Evolutionary conservation across 75 land plant genomes (phyloP), one percentile per base, ranked within the genome.

Genomic region (Adiantum capillusveneris): DNA sequence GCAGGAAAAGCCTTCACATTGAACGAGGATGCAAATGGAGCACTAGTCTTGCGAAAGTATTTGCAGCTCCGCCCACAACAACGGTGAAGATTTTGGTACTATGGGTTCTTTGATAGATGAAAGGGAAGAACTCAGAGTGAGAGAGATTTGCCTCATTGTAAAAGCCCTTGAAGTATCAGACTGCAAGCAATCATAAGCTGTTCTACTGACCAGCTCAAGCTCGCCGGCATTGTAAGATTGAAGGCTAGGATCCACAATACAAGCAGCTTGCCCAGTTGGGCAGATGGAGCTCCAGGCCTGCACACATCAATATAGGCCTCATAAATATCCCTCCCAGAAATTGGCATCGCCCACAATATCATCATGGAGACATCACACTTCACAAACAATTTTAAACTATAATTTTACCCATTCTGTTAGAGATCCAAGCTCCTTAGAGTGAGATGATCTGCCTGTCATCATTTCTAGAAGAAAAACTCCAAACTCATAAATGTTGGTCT

Each of bases 41-140:
- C n/a, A n/a, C n/a, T n/a, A 46, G 22, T 85, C 88, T 21, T 71
- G 74, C 0, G 90, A 79, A 14, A 88, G 73, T 30, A 88, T 85
- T 59, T 83, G 89, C 26, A 91, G 84, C 66, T 91, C 86, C 37
- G 89, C 89, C 93, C 97, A 91, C 86, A 93, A 75, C 5, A 87
- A 67, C 0, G 94, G 84, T 13, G 97, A 88, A 0, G 80, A 74
- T 58, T 76, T 80, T 25, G 86, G 81, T 11, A 60, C 52, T 1
- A 86, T 84, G 24, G 78, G 68, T n/a, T 85, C 86, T 2, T 82
- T 75, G 0, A 85, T 61, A 29, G 82, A 73, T 25, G 44, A 41
- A 16, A 79, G 64, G 3, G 44, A 82, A 64, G 61, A 57, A 62
- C 74, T 80, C 28, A 93, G 58, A 62, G 72, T 74, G 0, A 68